Base-by-base conservation (phyloP, 257 asterid genomes). In the Plectranthus barbatus region DNA sequence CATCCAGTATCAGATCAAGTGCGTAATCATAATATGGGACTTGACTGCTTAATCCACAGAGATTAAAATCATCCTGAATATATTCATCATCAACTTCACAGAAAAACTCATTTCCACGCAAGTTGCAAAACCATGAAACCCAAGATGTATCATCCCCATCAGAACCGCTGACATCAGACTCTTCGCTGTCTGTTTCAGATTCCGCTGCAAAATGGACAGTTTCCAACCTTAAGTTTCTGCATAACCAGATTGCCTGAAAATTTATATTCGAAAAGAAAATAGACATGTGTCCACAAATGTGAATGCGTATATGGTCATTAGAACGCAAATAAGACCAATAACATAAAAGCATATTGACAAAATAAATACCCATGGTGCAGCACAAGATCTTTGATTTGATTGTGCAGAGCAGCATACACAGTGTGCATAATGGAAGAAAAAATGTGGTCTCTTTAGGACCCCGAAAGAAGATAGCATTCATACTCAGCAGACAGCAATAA, bases 71-170 rank as follows among this genome's bases (percentile, higher is more conserved):
- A 57, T 92, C 99, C 70, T 92, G 97, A 72, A 92, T 92, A 71
- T 92, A 92, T 68, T 92, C 99, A 56, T 92, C 99, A 67, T 92
- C 99, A 62, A 89, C 99, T 74, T 92, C 96, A 63, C 99, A 92
- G 62, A 92, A 92, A 78, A 92, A 89, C 72, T 92, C 99, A 13
- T 92, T 92, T 65, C 99, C 99, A 14, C 99, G 81, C 80, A 92
- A 77, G 76, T 92, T 92, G 84, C 99, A 92, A 77, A 89, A 92
- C 99, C 99, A 92, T 29, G 97, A 86, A 74, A 92, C 90, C 99
- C 99, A 92, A 10, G 97, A 92, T 40, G 97, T 85, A 70, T 92
- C 97, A 46, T 92, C 99, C 76, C 97, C 99, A 60, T 92, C 99
- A 66, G 99, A 89, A 58, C 95, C 99, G 77, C 97, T 92, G 66